phyloP scores from a whole-genome alignment of 768 basidiomycete species.

The Mycena olivaceomarginata region DNA sequence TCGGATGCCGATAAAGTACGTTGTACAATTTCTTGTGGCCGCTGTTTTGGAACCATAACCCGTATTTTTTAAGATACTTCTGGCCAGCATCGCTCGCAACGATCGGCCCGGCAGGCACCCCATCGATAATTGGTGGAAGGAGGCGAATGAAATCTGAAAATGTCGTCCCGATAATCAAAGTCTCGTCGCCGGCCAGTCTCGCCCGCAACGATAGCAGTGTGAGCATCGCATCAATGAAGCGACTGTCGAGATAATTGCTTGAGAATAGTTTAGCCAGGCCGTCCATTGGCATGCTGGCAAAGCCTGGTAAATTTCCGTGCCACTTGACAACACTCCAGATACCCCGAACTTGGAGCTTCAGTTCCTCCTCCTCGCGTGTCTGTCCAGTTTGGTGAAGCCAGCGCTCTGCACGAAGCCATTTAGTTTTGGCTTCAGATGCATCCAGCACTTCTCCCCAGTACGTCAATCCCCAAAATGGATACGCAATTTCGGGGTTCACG shows the following conservation, averaged over 20 bases:
- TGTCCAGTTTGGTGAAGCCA: background rate
- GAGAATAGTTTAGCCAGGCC: conserved; percentile 4
- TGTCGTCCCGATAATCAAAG: too few relatives aligned
- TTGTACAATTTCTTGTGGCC: background rate
- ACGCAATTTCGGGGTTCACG: background rate
- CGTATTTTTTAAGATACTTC: conserved; percentile 17
- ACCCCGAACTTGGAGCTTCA: conserved; percentile 5
- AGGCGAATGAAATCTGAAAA: too few relatives aligned
- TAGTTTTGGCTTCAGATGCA: conserved; percentile 10
- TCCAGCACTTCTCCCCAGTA: conserved; percentile 21
- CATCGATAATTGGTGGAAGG: too few relatives aligned
- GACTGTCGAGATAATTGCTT: background rate
- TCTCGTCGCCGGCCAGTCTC: background rate
- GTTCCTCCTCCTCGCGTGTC: background rate
- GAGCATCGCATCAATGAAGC: background rate
- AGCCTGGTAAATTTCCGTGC: background rate
- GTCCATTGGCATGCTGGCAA: background rate
- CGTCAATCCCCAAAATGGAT: background rate
- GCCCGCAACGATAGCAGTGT: background rate
- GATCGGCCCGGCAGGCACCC: too few relatives aligned
- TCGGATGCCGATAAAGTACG: conserved; percentile 11
- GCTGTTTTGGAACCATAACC: background rate
- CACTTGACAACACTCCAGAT: conserved; percentile 18
- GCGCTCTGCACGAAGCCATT: conserved; percentile 11
- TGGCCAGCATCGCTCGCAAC: background rate